Evolutionary conservation across 140 eudicot genomes (phyloP), one percentile per base, ranked within the genome.

Genomic region (Senecio squalidus): DNA sequence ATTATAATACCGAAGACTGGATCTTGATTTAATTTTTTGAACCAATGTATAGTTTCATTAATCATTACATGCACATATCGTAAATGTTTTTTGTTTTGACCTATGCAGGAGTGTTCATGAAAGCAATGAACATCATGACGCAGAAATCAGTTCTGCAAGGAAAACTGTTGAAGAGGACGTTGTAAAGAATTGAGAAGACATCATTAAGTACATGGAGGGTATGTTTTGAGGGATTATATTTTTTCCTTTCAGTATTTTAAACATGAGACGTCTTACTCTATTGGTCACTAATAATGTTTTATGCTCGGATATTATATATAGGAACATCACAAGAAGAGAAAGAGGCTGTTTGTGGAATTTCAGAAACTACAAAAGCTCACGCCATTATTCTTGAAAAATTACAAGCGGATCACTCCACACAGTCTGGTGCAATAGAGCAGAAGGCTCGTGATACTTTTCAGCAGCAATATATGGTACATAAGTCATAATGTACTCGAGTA

Each of bases 391-490:
- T 92, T 24, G 80, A 87, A 21, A 80, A 31, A 28, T 83, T 92
- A 60, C 62, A 26, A 33, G 68, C 59, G 44, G 77, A 84, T 64
- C 98, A 92, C 68, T 79, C 93, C 2, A 56, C 44, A 25, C 91
- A 87, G 45, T 74, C 81, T 36, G 64, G 44, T 44, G 43, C 77
- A 13, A 84, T 92, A 13, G 77, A 82, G 25, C 83, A 84, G 67
- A 80, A 80, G 36, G 75, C 96, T 17, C 63, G 40, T 50, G 89
- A 80, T 24, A 87, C 96, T 29, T 92, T 92, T 64, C 79, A 78
- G 52, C 85, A 77, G 55, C 77, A 83, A 72, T 92, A 83, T 60
- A 79, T 79, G 98, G 98, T 91, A 78, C n/a, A n/a, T n/a, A n/a
- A n/a, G n/a, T n/a, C n/a, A n/a, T n/a, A n/a, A n/a, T n/a, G n/a